Conservation (phyloP, 768 basidiomycete genomes). For the Chalciporus pseudorubinellus region DNA sequence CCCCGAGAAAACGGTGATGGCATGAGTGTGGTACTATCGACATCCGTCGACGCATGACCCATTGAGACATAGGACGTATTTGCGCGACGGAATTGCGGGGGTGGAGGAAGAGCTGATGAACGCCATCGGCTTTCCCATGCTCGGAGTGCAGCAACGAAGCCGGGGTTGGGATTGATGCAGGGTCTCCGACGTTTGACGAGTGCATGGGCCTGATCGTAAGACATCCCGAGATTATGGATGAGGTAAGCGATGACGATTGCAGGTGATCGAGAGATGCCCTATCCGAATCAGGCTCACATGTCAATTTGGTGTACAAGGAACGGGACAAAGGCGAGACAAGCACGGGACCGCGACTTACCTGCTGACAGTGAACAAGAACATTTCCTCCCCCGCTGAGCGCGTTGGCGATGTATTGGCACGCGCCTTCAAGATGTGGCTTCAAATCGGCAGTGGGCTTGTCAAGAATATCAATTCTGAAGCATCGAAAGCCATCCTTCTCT, state of each 20-base stretch:
- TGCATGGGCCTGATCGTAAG: conserved; percentile 61
- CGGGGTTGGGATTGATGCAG: conserved; percentile 77
- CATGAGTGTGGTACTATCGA: neutral
- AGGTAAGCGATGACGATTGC: conserved; percentile 81
- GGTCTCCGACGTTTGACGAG: conserved; percentile 64
- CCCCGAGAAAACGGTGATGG: conserved; percentile 23
- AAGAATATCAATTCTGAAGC: conserved; percentile 65
- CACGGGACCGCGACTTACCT: too few species aligned
- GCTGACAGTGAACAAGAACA: conserved; percentile 79
- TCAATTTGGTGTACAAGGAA: conserved; percentile 4
- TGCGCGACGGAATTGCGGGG: conserved; percentile 27
- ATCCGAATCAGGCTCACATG: conserved; percentile 1
- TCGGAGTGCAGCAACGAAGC: conserved; percentile 58
- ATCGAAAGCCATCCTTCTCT: conserved; percentile 46
- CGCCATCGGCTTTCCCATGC: conserved; percentile 52
- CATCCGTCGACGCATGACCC: neutral
- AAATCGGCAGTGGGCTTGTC: conserved; percentile 63
- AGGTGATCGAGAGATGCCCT: conserved; percentile 79
- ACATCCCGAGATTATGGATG: conserved; percentile 70
- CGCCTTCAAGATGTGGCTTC: conserved; percentile 63
- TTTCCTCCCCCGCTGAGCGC: conserved; percentile 59
- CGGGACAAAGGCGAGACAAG: too few species aligned
- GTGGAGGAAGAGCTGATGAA: conserved; percentile 6
- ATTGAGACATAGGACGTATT: conserved; percentile 24
- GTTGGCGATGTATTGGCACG: conserved; percentile 63